Conservation (phyloP, 148 eudicot species). For the Dianthus caryophyllus region DNA sequence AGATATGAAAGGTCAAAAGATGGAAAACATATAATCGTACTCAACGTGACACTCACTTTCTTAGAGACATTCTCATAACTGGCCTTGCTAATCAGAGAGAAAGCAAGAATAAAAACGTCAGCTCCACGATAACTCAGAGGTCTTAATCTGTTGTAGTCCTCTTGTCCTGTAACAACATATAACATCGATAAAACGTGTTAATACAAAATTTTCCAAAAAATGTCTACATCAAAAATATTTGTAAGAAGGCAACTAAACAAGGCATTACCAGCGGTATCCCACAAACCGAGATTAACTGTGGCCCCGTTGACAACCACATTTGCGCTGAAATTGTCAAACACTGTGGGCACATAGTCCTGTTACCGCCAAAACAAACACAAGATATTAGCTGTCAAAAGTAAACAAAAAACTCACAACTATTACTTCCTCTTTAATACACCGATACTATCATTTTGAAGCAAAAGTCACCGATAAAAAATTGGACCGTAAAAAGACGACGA, state of each 20-base stretch:
- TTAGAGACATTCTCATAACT: constrained; percentile 96
- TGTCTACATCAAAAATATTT: not conserved
- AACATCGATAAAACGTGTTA: constrained; percentile 14
- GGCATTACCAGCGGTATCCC: constrained; percentile 95
- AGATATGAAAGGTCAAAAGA: not conserved
- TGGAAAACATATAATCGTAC: not conserved
- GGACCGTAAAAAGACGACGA: not conserved
- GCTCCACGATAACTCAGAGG: constrained; percentile 99
- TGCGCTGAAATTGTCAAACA: constrained; percentile 99
- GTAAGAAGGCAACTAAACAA: not conserved
- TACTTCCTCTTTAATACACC: not conserved
- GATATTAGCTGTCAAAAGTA: not conserved
- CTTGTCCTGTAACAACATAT: constrained; percentile 65
- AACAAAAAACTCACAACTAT: not conserved
- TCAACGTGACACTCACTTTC: constrained; percentile 45
- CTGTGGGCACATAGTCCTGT: constrained; percentile 99
- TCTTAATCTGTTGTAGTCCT: constrained; percentile 96
- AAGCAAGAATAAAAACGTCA: constrained; percentile 93
- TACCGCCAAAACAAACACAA: constrained; percentile 17
- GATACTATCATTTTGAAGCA: not conserved
- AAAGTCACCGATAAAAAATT: not conserved
- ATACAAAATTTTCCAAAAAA: not conserved
- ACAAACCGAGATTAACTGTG: constrained; percentile 86
- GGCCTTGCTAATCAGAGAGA: constrained; percentile 94
- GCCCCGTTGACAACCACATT: constrained; percentile 91